These are phyloP conservation scores for Podospora sp. DNA, from an alignment of 495 filamentous ascomycete species.

Conservation along the genomic window DNA sequence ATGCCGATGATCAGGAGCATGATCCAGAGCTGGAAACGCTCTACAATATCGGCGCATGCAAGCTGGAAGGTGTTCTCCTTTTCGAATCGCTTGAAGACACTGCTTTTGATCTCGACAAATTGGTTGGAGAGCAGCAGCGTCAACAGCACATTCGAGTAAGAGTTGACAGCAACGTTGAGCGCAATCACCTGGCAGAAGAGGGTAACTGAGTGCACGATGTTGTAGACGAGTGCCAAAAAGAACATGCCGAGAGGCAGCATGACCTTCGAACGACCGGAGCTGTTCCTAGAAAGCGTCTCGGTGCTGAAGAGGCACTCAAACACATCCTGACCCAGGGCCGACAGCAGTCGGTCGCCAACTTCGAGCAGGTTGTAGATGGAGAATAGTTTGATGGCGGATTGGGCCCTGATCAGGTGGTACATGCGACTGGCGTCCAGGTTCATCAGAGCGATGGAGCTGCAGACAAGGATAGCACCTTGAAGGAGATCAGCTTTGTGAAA, in stretches of 20 bases:
- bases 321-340: slow-evolving; percentile 92
- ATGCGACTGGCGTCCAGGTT: slow-evolving; percentile 93
- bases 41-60: slow-evolving; percentile 93
- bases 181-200: slow-evolving; percentile 98
- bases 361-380: slow-evolving; percentile 98
- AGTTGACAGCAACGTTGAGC: slow-evolving; percentile 97
- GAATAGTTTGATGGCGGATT: slow-evolving; percentile 96
- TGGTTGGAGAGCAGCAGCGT: slow-evolving; percentile 92
- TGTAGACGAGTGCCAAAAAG: slow-evolving; percentile 81
- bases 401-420: slow-evolving; percentile 97
- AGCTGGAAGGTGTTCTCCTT: slow-evolving; percentile 98
- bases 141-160: slow-evolving; percentile 93
- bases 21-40: slow-evolving; percentile 96
- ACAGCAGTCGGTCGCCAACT: slow-evolving; percentile 81
- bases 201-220: slow-evolving; percentile 78
- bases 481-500: slow-evolving; percentile 95
- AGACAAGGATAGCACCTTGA: slow-evolving; percentile 81
- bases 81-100: slow-evolving; percentile 96
- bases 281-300: slow-evolving; percentile 84
- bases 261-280: slow-evolving; percentile 90
- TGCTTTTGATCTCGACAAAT: slow-evolving; percentile 97
- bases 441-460: slow-evolving; percentile 83
- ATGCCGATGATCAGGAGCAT: slow-evolving; percentile 95
- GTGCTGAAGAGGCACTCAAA: slow-evolving; percentile 93
- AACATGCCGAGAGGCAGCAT: slow-evolving; percentile 90